Evolutionary conservation across 73 alveolate species (phyloP).

Genomic region (Tetrahymena borealis): DNA sequence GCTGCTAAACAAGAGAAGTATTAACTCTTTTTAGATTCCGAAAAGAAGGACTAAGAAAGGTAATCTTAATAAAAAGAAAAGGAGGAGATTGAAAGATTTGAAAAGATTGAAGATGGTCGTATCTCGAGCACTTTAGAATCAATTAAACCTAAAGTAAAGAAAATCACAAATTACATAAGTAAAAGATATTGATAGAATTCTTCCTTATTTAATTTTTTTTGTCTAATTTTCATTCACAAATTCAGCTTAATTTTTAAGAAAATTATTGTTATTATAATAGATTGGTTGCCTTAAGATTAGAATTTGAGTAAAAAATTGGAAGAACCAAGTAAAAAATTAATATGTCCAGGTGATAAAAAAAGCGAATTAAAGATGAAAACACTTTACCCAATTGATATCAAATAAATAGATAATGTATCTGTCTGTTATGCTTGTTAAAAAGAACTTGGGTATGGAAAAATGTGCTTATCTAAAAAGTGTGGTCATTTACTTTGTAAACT

Average conservation of each 20-base stretch:
- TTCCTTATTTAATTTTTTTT: too few species aligned
- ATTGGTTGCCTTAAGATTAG: slow-evolving; percentile 55
- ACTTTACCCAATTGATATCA: slow-evolving; percentile 42
- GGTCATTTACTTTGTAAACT: slow-evolving; percentile 89
- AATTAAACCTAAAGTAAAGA: slow-evolving; percentile 35
- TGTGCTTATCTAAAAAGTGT: slow-evolving; percentile 68
- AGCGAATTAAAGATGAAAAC: slow-evolving; percentile 54
- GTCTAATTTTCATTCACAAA: too few species aligned
- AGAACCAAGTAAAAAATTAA: slow-evolving; percentile 38
- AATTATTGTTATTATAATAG: slow-evolving; percentile 1
- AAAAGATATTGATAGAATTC: too few species aligned
- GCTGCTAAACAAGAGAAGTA: slow-evolving; percentile 44
- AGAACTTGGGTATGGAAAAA: slow-evolving; percentile 62
- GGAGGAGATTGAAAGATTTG: slow-evolving; percentile 61
- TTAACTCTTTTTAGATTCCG: slow-evolving; percentile 34
- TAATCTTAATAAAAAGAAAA: slow-evolving; percentile 25
- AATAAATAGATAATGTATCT: slow-evolving; percentile 56
- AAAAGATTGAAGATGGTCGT: slow-evolving; percentile 40
- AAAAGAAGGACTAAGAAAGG: slow-evolving; percentile 23
- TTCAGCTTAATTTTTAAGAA: slow-evolving; percentile 14
- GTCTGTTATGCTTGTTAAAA: slow-evolving; percentile 83
- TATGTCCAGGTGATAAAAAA: slow-evolving; percentile 58
- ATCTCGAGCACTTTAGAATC: slow-evolving; percentile 1
- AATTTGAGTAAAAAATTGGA: slow-evolving; percentile 35
- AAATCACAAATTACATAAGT: slow-evolving; percentile 43